A percentile compares a stretch with the other conserved stretches of the same genome.
These are phyloP conservation scores for Lanmaoa pseudosensibilis DNA, from an alignment of 768 basidiomycete species.

Conservation along the genomic window DNA sequence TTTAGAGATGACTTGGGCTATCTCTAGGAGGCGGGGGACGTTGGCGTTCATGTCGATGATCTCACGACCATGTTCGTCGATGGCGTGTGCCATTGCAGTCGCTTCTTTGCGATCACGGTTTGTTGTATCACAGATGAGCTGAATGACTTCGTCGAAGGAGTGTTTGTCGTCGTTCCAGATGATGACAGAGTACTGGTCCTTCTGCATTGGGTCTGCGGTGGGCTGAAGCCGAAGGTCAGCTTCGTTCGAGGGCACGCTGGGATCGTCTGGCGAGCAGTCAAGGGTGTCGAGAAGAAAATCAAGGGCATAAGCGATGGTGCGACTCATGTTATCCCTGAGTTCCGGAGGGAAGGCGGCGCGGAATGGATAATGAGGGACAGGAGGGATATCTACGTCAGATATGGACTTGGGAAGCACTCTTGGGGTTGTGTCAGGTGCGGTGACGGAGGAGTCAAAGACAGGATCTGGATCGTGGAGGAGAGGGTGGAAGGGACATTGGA, in stretches of 20 bases:
- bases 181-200: constrained; percentile 77
- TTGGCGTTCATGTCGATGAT: constrained; percentile 73
- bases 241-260: constrained; percentile 62
- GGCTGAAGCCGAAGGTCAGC: constrained; percentile 72
- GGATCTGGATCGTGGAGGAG: constrained; percentile 34
- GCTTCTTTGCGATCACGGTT: constrained; percentile 58
- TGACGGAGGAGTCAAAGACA: constrained; percentile 6
- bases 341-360: constrained; percentile 60
- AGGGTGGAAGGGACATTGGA: constrained; percentile 77
- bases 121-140: constrained; percentile 59
- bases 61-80: constrained; percentile 81
- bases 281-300: constrained; percentile 84
- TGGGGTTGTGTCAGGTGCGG: constrained; percentile 40
- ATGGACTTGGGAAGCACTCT: constrained; percentile 43
- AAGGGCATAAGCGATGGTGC: constrained; percentile 72
- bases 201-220: constrained; percentile 75
- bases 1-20: constrained; percentile 75
- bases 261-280: constrained; percentile 79
- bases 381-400: constrained; percentile 51
- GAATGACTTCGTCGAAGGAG: constrained; percentile 84
- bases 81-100: constrained; percentile 48
- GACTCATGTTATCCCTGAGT: constrained; percentile 69
- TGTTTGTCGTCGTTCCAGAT: constrained; percentile 99
- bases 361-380: constrained; percentile 59
- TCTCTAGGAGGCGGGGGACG: constrained; percentile 60